Conservation (phyloP, 768 basidiomycete species). For the Lanmaoa pseudosensibilis region DNA sequence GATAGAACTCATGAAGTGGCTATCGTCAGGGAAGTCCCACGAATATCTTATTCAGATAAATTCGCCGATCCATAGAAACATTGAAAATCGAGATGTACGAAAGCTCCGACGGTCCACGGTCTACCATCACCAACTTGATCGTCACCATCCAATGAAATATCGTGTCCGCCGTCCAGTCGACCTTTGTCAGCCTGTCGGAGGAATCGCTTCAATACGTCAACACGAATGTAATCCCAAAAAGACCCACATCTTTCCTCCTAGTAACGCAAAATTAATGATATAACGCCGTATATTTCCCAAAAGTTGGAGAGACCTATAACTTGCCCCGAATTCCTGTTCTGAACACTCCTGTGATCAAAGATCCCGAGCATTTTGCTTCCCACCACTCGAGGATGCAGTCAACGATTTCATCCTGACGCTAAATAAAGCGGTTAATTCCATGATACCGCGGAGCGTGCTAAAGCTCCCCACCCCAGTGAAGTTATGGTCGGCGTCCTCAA, state of each 20-base stretch:
- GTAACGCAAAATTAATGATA: too few species aligned
- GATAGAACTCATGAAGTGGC: not conserved
- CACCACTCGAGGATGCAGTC: slow-evolving; percentile 71
- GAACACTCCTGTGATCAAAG: slow-evolving; percentile 64
- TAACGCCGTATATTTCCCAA: not conserved
- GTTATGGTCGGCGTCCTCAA: slow-evolving; percentile 81
- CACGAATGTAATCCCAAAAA: not conserved
- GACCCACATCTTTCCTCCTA: not conserved
- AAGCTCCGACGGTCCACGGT: not conserved
- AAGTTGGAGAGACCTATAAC: slow-evolving; percentile 32
- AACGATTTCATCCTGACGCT: slow-evolving; percentile 68
- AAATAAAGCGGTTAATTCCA: slow-evolving; percentile 4
- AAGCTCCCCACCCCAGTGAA: slow-evolving; percentile 52
- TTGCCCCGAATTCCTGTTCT: slow-evolving; percentile 53
- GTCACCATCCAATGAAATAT: not conserved
- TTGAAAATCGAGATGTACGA: not conserved
- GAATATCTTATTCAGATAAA: not conserved
- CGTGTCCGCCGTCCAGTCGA: not conserved
- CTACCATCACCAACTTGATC: not conserved
- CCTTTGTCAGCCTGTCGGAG: not conserved
- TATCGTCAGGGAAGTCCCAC: slow-evolving; percentile 4
- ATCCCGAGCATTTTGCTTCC: slow-evolving; percentile 43
- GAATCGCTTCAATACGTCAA: not conserved
- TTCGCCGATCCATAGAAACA: not conserved
- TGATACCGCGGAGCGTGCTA: not conserved